Conservation (phyloP, 257 asterid genomes). For the Solanum chilense region DNA sequence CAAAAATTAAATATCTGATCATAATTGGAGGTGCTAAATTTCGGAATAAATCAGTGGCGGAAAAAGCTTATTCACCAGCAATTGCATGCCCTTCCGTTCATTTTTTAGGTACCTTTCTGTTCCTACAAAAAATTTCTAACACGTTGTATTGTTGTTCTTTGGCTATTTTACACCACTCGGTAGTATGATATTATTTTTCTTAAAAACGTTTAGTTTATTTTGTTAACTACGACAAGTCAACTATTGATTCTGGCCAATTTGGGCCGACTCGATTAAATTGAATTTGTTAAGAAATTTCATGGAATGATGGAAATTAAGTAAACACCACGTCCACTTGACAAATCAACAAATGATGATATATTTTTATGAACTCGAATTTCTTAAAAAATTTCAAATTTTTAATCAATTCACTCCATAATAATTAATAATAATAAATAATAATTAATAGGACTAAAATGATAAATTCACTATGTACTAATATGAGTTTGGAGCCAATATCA, state of each 20-base stretch:
- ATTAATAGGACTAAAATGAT: too few relatives aligned
- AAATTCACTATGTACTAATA: too few relatives aligned
- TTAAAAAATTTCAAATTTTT: too few relatives aligned
- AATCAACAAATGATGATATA: too few relatives aligned
- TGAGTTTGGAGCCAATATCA: too few relatives aligned
- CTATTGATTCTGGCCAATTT: background rate
- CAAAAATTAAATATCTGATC: constrained; percentile 48
- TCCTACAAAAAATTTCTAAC: background rate
- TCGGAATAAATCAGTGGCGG: constrained; percentile 28
- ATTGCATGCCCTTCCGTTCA: constrained; percentile 65
- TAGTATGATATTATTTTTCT: too few relatives aligned
- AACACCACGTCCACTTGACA: too few relatives aligned
- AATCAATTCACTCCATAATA: too few relatives aligned
- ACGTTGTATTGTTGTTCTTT: background rate
- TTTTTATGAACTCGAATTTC: too few relatives aligned
- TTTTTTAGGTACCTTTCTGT: constrained; percentile 50
- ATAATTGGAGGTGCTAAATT: constrained; percentile 83
- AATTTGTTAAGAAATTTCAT: background rate
- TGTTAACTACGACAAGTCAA: background rate
- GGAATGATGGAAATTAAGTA: background rate
- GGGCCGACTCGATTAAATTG: background rate
- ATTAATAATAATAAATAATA: too few relatives aligned
- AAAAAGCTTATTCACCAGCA: constrained; percentile 57
- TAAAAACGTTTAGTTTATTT: background rate
- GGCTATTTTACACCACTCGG: background rate